Conservation (phyloP, 1,139 yeast species). For the Hyphopichia fennica region DNA sequence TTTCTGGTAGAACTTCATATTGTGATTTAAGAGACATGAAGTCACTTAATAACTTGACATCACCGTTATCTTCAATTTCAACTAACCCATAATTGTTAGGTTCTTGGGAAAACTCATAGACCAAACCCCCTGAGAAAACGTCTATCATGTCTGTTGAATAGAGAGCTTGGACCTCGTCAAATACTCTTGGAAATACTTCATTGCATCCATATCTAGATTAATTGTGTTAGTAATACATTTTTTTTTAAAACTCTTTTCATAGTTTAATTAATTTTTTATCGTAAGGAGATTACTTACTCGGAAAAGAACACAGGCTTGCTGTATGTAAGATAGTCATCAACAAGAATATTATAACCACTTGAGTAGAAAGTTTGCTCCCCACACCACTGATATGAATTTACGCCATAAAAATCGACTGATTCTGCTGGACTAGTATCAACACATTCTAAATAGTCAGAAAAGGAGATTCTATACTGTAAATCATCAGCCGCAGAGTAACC, state of each 20-base stretch:
- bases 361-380: constrained; percentile 80
- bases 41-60: constrained; percentile 55
- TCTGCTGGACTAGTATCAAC: constrained; percentile 55
- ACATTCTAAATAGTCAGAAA: constrained; percentile 83
- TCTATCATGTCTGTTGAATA: constrained; percentile 74
- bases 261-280: neutral
- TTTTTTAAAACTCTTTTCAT: no score
- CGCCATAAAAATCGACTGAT: constrained; percentile 89
- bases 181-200: constrained; percentile 72
- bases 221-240: constrained; percentile 9
- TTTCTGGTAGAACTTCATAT: constrained; percentile 34
- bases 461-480: constrained; percentile 66
- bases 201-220: constrained; percentile 69
- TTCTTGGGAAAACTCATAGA: constrained; percentile 89
- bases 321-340: constrained; percentile 65
- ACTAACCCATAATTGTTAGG: constrained; percentile 88
- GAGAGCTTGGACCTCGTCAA: constrained; percentile 74
- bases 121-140: constrained; percentile 89
- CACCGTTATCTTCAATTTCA: constrained; percentile 54
- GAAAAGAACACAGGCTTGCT: constrained; percentile 83
- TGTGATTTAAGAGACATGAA: constrained; percentile 51
- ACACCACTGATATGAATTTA: constrained; percentile 97
- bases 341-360: constrained; percentile 79
- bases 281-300: constrained; percentile 50
- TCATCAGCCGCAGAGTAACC: constrained; percentile 98